phyloP scores from a whole-genome alignment of 2,329 filamentous ascomycete genomes.

The Apiospora aurea region DNA sequence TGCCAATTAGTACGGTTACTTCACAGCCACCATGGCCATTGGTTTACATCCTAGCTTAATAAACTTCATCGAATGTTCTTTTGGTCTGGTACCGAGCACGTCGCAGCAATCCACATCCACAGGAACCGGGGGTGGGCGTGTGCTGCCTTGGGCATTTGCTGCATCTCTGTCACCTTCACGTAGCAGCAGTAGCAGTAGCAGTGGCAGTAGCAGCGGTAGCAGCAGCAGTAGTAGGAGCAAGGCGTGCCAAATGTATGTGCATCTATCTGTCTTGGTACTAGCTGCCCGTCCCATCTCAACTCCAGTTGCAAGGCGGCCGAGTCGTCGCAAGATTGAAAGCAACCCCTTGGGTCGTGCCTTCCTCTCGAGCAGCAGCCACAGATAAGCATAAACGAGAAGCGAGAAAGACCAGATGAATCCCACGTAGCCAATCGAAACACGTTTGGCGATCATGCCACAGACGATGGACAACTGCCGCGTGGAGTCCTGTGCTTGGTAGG shows the following conservation, averaged over 20 bases:
- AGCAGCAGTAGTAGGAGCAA: neutral
- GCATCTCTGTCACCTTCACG: neutral
- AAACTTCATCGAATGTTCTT: neutral
- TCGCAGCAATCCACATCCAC: neutral
- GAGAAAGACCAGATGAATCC: neutral
- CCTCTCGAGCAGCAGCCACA: neutral
- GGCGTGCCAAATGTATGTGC: neutral
- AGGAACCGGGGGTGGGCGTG: neutral
- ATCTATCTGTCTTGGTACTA: neutral
- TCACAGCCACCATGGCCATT: neutral
- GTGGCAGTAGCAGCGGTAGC: neutral
- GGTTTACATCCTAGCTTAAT: neutral
- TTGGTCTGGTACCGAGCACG: neutral
- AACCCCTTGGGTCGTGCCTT: neutral
- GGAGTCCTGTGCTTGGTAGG: neutral
- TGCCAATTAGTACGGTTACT: neutral
- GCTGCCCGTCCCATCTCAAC: neutral
- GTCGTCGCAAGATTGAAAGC: neutral
- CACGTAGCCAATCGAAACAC: conserved; percentile 8
- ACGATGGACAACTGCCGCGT: conserved; percentile 19
- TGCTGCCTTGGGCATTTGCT: neutral
- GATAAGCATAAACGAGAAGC: neutral
- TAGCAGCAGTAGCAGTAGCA: neutral
- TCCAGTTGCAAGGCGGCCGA: neutral
- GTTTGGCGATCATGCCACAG: conserved; percentile 1